Base-by-base conservation (phyloP, 192 early-diverging fungal genomes). In the Spinellus fusiger region DNA sequence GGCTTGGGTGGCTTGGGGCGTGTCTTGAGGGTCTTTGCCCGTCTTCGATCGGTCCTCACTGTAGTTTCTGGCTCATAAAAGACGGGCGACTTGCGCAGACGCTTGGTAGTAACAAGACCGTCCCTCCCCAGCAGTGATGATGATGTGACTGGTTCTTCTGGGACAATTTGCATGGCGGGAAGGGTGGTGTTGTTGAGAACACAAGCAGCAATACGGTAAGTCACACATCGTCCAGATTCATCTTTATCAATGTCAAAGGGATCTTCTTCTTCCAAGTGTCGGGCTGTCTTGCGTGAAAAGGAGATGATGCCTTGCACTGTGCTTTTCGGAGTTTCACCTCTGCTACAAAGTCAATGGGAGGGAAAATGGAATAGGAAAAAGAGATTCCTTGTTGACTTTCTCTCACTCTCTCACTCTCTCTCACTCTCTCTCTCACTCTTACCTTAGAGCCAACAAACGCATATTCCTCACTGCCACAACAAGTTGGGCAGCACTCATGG, bases 271-370 rank as follows among this genome's bases (percentile, higher is more conserved):
- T 65, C 34, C 5, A 68, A 34, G 22, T 66, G 25, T 32, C 58
- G 53, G 0, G 75, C 71, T 10, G 56, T 60, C 23, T 64, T 64
- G 26, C 69, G 57, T 5, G 69, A 61, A 25, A 68, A 73, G 23
- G 71, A 73, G 35, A 77, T 77, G 7, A 63, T 70, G 10, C 75
- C 75, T 64, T 77, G 75, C n/a, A 77, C 59, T 7, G 75, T 73
- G 32, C 71, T 57, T 59, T 61, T 63, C 37, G 75, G 75, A 9
- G 75, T 77, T 32, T 70, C 62, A 46, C 75, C 75, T 50, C 75
- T 77, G 55, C 40, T 18, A 6, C 13, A 10, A 22, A 25, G 55
- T 25, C 33, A n/a, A n/a, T n/a, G n/a, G n/a, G n/a, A n/a, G n/a
- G n/a, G n/a, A n/a, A n/a, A n/a, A n/a, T n/a, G n/a, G n/a, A n/a